Percentiles rank a stretch among this genome's conserved stretches.
phyloP scores from a whole-genome alignment of 306 rosid species.

The Luffa acutangula region DNA sequence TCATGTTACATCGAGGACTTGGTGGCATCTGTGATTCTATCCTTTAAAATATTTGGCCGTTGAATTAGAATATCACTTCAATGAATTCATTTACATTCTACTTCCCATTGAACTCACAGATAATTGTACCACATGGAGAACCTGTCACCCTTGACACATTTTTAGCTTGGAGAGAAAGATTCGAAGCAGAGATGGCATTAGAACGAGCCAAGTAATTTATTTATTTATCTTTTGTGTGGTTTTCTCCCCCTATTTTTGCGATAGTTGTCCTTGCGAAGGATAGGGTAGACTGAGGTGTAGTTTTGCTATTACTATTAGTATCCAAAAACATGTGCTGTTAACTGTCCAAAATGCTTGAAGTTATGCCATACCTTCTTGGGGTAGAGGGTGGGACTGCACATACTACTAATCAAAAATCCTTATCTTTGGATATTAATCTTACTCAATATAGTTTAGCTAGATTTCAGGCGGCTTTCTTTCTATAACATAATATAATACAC shows the following conservation, averaged over 20 bases:
- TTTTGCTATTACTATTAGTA: not conserved
- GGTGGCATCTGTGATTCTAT: not conserved
- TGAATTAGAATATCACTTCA: not conserved
- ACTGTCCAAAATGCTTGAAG: not conserved
- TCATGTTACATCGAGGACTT: not conserved
- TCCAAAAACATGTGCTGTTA: not conserved
- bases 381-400: not conserved
- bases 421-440: not conserved
- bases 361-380: not conserved
- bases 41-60: not conserved
- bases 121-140: slow-evolving; percentile 92
- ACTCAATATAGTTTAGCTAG: not conserved
- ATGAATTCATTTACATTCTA: not conserved
- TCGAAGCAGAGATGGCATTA: slow-evolving; percentile 95
- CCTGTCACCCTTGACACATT: slow-evolving; percentile 85
- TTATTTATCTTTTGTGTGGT: not conserved
- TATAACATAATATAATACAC: not conserved
- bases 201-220: slow-evolving; percentile 94
- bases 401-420: not conserved
- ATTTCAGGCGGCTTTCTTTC: not conserved
- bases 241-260: not conserved
- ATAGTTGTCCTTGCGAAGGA: not conserved
- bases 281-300: not conserved
- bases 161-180: slow-evolving; percentile 96
- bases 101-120: slow-evolving; percentile 17